Evolutionary conservation across 2,329 filamentous ascomycete genomes (phyloP), one percentile per base, ranked within the genome.

Genomic region (Fusarium sp.): DNA sequence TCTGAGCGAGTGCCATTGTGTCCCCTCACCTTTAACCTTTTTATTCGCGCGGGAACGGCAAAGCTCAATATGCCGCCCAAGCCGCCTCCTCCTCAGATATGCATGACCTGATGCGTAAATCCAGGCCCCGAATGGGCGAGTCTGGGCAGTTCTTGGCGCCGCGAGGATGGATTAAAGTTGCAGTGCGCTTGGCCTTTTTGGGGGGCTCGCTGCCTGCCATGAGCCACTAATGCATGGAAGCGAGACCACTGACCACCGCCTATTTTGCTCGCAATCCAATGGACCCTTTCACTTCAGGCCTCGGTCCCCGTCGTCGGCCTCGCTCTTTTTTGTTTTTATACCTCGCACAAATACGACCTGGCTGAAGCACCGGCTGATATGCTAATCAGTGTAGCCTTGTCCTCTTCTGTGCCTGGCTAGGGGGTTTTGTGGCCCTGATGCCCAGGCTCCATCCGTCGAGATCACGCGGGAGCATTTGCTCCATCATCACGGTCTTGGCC

Each of bases 101-200:
- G 65, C 68, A 71, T 71, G 69, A 64, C 65, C 71, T 73, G 68
- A 69, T 63, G 37, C 33, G 48, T 31, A 48, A 61, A 62, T 31
- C 76, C 67, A 75, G 71, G 72, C 70, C 74, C 66, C 56, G 63
- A 68, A 67, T 71, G 37, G 63, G 29, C 43, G 58, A 71, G 65
- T 63, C 71, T 73, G 54, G 64, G 73, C 73, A 64, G 39, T 20
- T 48, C 73, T 76, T 79, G 69, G 72, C 69, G 61, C 41, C 16
- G 60, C 67, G 70, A 76, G 66, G 68, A 69, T 74, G 13, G 56
- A 72, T 72, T 76, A 76, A 77, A 73, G 67, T 72, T 78, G 70
- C 71, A 61, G 71, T 54, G 62, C 29, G 64, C 67, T 73, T 71
- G 71, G 69, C 73, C 68, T 29, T 61, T 65, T 68, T 41, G 22